These are phyloP conservation scores for Caloboletus firmus DNA, from an alignment of 1,284 basidiomycete species.

Conservation along the genomic window DNA sequence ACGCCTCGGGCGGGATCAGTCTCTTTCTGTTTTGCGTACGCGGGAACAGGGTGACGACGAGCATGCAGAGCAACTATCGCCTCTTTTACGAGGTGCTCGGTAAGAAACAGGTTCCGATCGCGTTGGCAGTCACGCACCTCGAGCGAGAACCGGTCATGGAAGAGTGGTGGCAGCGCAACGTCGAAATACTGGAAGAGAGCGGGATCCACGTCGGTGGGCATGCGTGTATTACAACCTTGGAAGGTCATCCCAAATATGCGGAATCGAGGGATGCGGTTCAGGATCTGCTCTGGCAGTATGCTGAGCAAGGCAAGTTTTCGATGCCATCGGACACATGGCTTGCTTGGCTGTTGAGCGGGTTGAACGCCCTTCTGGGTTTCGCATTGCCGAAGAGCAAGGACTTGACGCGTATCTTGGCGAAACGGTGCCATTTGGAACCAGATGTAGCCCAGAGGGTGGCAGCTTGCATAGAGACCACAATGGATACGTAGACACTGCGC, in stretches of 20 bases:
- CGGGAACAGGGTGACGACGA: constrained; percentile 33
- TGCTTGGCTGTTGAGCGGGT: constrained; percentile 16
- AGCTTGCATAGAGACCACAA: constrained; percentile 19
- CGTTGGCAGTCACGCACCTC: constrained; percentile 36
- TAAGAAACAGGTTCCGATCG: constrained; percentile 35
- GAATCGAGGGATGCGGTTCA: constrained; percentile 24
- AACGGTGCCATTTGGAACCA: constrained; percentile 24
- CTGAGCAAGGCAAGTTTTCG: constrained; percentile 26
- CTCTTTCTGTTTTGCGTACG: constrained; percentile 41
- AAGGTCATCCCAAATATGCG: constrained; percentile 20
- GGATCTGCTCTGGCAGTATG: constrained; percentile 20
- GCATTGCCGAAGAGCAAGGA: constrained; percentile 20
- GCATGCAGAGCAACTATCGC: constrained; percentile 36
- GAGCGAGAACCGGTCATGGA: constrained; percentile 34
- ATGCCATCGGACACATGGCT: constrained; percentile 27
- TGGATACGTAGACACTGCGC: constrained; percentile 4
- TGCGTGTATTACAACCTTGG: constrained; percentile 29
- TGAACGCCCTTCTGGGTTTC: constrained; percentile 16
- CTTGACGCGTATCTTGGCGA: constrained; percentile 23
- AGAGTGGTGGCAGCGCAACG: constrained; percentile 25
- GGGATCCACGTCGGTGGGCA: constrained; percentile 21
- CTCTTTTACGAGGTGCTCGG: constrained; percentile 38
- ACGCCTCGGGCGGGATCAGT: constrained; percentile 30
- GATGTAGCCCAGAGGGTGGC: constrained; percentile 28
- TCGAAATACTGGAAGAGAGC: constrained; percentile 9